These are phyloP conservation scores for Solanum boliviense DNA, from an alignment of 257 asterid genomes.

Conservation along the genomic window DNA sequence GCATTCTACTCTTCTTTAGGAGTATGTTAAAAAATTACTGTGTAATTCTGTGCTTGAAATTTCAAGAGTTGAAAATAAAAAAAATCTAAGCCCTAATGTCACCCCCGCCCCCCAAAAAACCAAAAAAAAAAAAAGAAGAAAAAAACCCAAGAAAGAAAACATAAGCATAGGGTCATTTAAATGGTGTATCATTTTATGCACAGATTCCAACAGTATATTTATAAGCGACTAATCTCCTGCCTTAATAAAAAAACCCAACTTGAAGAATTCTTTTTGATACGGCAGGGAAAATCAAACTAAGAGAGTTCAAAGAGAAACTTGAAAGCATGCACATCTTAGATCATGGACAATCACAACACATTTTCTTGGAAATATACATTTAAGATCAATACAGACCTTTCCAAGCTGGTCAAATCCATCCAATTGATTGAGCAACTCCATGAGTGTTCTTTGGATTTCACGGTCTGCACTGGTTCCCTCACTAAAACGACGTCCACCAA, in stretches of 20 bases:
- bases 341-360: background rate
- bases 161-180: background rate
- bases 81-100: background rate
- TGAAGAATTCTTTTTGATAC: background rate
- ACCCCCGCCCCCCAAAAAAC: background rate
- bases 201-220: background rate
- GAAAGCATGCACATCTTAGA: background rate
- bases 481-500: constrained; percentile 92
- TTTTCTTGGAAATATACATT: background rate
- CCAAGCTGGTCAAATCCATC: constrained; percentile 98
- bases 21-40: background rate
- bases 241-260: background rate
- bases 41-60: background rate
- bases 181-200: background rate
- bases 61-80: background rate
- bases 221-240: background rate
- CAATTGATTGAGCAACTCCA: constrained; percentile 92
- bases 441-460: constrained; percentile 92
- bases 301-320: background rate
- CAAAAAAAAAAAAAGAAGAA: background rate
- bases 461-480: constrained; percentile 99
- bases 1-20: background rate
- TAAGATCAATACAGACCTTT: constrained; percentile 37
- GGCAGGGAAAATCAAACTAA: background rate
- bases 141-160: background rate